Evolutionary conservation across 768 basidiomycete species (phyloP).

Genomic region (Lactarius evosmus): DNA sequence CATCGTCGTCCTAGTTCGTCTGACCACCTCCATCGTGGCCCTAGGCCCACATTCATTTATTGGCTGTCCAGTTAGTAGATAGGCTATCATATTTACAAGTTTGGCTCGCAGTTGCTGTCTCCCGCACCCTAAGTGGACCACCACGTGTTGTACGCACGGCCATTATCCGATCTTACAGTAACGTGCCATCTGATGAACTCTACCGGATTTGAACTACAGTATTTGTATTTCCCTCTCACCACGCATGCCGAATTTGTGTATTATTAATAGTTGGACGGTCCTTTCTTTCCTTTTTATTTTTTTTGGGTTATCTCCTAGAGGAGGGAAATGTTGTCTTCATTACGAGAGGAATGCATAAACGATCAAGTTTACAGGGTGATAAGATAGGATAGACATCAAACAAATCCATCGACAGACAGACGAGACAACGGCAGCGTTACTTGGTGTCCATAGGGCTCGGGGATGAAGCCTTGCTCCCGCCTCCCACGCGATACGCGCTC

Average conservation of each 20-base stretch:
- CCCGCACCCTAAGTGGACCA: constrained; percentile 1
- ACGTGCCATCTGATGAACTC: constrained; percentile 16
- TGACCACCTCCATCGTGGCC: constrained; percentile 14
- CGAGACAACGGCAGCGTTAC: neutral
- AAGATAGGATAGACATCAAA: constrained; percentile 6
- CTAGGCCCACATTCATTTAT: constrained; percentile 26
- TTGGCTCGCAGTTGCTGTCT: constrained; percentile 7
- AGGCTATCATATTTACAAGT: constrained; percentile 24
- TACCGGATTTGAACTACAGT: constrained; percentile 1
- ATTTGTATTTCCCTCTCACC: constrained; percentile 21
- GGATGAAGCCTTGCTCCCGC: constrained; percentile 20
- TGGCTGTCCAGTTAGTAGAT: constrained; percentile 20
- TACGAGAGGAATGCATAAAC: constrained; percentile 9
- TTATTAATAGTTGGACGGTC: constrained; percentile 22
- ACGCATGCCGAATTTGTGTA: constrained; percentile 16
- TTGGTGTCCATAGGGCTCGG: constrained; percentile 21
- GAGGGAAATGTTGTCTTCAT: neutral
- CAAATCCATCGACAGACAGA: neutral
- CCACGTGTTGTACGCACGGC: constrained; percentile 20
- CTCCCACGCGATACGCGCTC: constrained; percentile 24
- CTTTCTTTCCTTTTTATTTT: neutral
- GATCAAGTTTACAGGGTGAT: constrained; percentile 8
- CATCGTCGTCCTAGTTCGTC: constrained; percentile 28
- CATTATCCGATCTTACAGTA: constrained; percentile 22
- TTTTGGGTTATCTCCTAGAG: neutral